Base-by-base conservation (phyloP, 2,329 filamentous ascomycete species). In the Neopestalotiopsis clavispora region DNA sequence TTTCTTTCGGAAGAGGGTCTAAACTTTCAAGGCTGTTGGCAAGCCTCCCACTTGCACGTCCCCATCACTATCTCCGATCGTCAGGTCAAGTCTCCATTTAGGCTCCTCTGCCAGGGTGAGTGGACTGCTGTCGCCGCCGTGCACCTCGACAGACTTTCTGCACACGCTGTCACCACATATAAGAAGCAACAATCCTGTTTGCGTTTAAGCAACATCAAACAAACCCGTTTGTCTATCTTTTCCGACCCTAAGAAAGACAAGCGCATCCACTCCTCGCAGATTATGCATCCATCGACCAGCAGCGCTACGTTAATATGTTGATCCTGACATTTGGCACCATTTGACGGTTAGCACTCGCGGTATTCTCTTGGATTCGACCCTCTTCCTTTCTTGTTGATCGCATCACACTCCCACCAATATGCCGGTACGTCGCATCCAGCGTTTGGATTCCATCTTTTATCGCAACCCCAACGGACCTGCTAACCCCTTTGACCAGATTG, bases 401-500 rank as follows among this genome's bases (percentile, higher is more conserved):
- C 68, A 34, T 65, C 64, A 61, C 60, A 59, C 67, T 60, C 69
- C 68, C 59, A 66, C 67, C 75, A 81, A 71, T 42, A 71, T 72
- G 70, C 68, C 38, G 20, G 58, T 66, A 66, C 45, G 67, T 70
- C 34, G 23, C 34, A 42, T 30, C 12, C 45, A 52, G 28, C 66
- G 30, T 14, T 49, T 40, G 61, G 23, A 14, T 65, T 67, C 30
- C 45, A 57, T 61, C 66, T 34, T 20, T 52, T 58, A 59, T 69
- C 59, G 65, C 73, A 69, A 69, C 72, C 73, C 2, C 23, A 12
- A n/a, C 12, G 13, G 13, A 13, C n/a, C 34, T 38, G 28, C 38
- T 57, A n/a, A 57, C 49, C 14, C 34, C n/a, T 49, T 23, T 38
- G 13, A 23, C 23, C 20, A 87, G 85, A 89, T 89, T 73, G 80